A percentile compares a stretch with the other conserved stretches of the same genome.
Conservation (phyloP, 2,329 filamentous ascomycete species). For the Penicillium sp. region DNA sequence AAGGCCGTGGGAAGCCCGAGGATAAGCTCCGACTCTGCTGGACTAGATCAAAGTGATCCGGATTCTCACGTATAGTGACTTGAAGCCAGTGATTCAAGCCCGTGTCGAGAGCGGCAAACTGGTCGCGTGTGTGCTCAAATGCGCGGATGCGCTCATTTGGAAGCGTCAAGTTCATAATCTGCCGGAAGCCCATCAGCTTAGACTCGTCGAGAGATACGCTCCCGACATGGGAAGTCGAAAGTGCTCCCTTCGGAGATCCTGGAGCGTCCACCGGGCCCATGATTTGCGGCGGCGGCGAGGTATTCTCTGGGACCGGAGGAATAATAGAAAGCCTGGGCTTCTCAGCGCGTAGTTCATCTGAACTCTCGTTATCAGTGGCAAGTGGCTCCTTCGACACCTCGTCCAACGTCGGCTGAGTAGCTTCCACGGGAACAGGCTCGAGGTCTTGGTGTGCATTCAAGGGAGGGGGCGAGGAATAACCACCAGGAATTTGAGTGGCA, state of each 20-base stretch:
- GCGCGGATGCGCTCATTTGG: conserved; percentile 63
- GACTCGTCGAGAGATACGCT: conserved; percentile 23
- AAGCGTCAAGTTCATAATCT: conserved; percentile 66
- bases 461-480: conserved; percentile 9
- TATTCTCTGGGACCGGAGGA: conserved; percentile 21
- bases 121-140: conserved; percentile 65
- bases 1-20: conserved; percentile 25
- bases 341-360: conserved; percentile 15
- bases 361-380: conserved; percentile 7
- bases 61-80: conserved; percentile 45
- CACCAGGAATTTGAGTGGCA: conserved; percentile 11
- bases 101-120: conserved; percentile 66
- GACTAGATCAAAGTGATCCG: conserved; percentile 49
- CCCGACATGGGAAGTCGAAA: conserved; percentile 10
- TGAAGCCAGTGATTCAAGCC: conserved; percentile 62
- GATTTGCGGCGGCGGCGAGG: conserved; percentile 14
- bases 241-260: conserved; percentile 8
- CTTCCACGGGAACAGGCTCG: conserved; percentile 13
- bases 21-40: conserved; percentile 33
- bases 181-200: conserved; percentile 59
- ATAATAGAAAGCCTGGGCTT: conserved; percentile 31
- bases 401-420: conserved; percentile 1
- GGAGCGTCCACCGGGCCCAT: conserved; percentile 6
- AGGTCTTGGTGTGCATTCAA: conserved; percentile 19
- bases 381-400: conserved; percentile 6